Percentiles rank a stretch among this genome's conserved stretches.
phyloP scores from a whole-genome alignment of 2,329 filamentous ascomycete genomes.

The Nigrospora sphaerica region DNA sequence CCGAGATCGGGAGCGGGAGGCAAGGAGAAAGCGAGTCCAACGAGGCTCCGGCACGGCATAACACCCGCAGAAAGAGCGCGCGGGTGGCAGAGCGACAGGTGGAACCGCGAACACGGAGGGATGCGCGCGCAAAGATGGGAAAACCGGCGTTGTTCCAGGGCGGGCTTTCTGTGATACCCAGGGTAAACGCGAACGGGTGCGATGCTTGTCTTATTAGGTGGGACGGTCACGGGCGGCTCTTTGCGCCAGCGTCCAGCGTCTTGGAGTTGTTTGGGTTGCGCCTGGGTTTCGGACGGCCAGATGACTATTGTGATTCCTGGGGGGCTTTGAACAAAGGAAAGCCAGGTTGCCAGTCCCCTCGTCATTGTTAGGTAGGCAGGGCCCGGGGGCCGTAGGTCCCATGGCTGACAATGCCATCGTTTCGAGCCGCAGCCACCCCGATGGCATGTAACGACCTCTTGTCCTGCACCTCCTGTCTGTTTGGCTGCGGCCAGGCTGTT shows the following conservation, averaged over 20 bases:
- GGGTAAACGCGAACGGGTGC: constrained; percentile 1
- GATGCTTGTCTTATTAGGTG: neutral
- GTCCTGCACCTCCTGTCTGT: neutral
- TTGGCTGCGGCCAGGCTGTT: no score
- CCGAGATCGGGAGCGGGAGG: neutral
- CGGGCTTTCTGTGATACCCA: constrained; percentile 3
- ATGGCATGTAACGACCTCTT: neutral
- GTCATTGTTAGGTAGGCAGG: no score
- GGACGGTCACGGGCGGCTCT: neutral
- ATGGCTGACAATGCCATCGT: neutral
- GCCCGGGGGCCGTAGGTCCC: neutral
- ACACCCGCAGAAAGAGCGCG: no score
- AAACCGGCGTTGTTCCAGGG: constrained; percentile 1
- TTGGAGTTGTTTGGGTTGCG: neutral
- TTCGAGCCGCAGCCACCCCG: neutral
- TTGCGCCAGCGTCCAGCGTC: neutral
- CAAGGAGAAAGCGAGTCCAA: neutral
- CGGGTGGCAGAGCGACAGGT: no score
- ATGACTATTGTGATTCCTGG: neutral
- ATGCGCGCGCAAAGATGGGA: neutral
- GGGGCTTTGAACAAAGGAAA: no score
- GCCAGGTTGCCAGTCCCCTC: no score
- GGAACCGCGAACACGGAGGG: neutral
- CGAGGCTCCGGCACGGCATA: no score
- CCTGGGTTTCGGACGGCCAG: neutral